Evolutionary conservation across 2,329 filamentous ascomycete species (phyloP).

Genomic region (Boeremia lycopersici): DNA sequence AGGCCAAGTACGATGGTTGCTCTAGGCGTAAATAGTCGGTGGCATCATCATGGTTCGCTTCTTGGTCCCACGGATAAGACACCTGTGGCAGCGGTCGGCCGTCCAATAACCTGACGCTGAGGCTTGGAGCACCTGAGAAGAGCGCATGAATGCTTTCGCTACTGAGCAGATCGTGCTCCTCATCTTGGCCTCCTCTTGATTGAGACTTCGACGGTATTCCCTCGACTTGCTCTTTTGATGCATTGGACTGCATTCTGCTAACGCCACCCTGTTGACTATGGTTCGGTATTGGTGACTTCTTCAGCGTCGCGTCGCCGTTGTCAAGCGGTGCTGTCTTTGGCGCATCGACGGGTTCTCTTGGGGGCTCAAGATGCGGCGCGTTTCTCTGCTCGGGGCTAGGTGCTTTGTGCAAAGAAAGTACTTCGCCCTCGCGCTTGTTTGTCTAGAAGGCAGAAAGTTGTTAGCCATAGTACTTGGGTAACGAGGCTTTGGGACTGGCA

Average conservation of each 20-base stretch:
- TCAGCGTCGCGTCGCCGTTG: neutral
- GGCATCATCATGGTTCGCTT: conserved; percentile 64
- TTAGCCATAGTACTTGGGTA: conserved; percentile 24
- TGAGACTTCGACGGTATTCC: conserved; percentile 20
- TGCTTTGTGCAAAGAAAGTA: neutral
- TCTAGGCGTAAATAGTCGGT: conserved; percentile 55
- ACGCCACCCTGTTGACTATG: neutral
- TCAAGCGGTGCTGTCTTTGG: conserved; percentile 2
- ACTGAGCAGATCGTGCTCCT: conserved; percentile 28
- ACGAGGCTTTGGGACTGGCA: neutral
- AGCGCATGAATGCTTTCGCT: conserved; percentile 69
- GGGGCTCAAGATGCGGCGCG: neutral
- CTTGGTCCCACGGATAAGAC: conserved; percentile 70
- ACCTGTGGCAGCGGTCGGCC: conserved; percentile 67
- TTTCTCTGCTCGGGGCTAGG: neutral
- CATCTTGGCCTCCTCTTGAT: conserved; percentile 17
- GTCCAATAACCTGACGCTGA: conserved; percentile 67
- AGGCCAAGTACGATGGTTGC: conserved; percentile 47
- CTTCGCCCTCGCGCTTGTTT: conserved; percentile 12
- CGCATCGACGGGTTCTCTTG: neutral
- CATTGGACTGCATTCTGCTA: neutral
- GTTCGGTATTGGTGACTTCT: neutral
- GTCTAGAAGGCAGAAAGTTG: conserved; percentile 24
- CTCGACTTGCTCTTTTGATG: conserved; percentile 15
- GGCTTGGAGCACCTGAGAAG: conserved; percentile 78